Percentiles rank a stretch among this genome's conserved stretches.
phyloP scores from a whole-genome alignment of 495 filamentous ascomycete species.

The Friedmanniomyces endolithicus region DNA sequence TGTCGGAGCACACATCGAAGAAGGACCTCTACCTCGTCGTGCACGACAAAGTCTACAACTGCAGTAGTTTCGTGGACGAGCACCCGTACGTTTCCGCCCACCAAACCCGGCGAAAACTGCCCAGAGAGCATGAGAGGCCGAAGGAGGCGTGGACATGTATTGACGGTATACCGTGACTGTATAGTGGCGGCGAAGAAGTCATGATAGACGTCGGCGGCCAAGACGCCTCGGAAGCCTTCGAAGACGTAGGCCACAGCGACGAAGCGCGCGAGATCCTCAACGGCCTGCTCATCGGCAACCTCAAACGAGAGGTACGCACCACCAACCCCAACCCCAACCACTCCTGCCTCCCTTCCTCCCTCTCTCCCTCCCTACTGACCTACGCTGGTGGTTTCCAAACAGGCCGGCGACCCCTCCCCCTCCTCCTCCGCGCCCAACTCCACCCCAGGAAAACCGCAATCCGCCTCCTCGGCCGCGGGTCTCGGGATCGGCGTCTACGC shows the following conservation, averaged over 20 bases:
- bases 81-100: slow-evolving; percentile 67
- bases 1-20: slow-evolving; percentile 81
- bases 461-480: slow-evolving; percentile 37
- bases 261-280: slow-evolving; percentile 92
- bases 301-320: slow-evolving; percentile 74
- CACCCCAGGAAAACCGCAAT: slow-evolving; percentile 34
- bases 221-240: slow-evolving; percentile 96
- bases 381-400: not conserved
- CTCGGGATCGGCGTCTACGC: slow-evolving; percentile 74
- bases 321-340: slow-evolving; percentile 4
- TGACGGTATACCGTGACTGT: not conserved
- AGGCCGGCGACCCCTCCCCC: slow-evolving; percentile 79
- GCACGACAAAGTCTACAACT: slow-evolving; percentile 93
- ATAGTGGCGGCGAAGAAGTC: slow-evolving; percentile 94
- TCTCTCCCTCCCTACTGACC: not conserved
- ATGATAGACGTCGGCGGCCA: slow-evolving; percentile 91
- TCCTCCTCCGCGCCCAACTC: slow-evolving; percentile 39
- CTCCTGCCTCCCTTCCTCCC: slow-evolving; percentile 9
- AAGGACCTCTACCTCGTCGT: slow-evolving; percentile 89
- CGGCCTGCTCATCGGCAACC: slow-evolving; percentile 58
- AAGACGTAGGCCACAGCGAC: slow-evolving; percentile 98
- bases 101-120: not conserved
- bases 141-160: not conserved
- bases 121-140: not conserved
- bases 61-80: slow-evolving; percentile 84